Percentiles rank a stretch among this genome's conserved stretches.
Evolutionary conservation across 257 asterid genomes (phyloP).

Genomic region (Voacanga thouarsii): DNA sequence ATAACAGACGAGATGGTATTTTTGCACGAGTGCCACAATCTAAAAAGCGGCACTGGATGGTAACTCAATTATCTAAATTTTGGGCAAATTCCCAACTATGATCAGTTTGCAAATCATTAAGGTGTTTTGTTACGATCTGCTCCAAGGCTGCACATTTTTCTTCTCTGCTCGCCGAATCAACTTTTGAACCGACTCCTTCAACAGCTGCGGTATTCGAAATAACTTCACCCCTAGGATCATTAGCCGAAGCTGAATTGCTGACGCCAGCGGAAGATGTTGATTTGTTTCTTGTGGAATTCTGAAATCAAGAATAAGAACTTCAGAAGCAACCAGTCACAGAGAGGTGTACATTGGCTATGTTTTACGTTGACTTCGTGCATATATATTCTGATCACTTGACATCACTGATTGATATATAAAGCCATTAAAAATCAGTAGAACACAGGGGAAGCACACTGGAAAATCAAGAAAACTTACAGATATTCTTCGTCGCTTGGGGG

Average conservation of each 20-base stretch:
- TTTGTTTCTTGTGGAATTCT: constrained; percentile 10
- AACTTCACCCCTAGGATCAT: background rate
- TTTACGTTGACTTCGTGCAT: background rate
- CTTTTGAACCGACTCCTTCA: background rate
- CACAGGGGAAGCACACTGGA: too few relatives aligned
- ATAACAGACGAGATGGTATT: background rate
- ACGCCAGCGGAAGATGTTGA: background rate
- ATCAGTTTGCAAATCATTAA: constrained; percentile 5
- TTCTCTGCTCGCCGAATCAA: background rate
- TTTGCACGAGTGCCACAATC: background rate
- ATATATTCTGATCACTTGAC: too few relatives aligned
- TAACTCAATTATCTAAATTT: background rate
- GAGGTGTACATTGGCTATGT: too few relatives aligned
- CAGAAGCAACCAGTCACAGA: background rate
- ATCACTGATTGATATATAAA: too few relatives aligned
- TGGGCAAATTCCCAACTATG: background rate
- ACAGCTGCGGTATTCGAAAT: background rate
- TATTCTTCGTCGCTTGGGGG: constrained; percentile 2
- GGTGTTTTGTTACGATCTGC: constrained; percentile 14
- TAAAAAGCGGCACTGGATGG: background rate
- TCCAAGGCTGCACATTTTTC: constrained; percentile 2
- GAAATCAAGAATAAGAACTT: background rate
- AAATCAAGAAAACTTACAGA: constrained; percentile 6
- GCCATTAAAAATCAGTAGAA: too few relatives aligned
- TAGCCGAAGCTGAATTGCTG: background rate